Evolutionary conservation across 306 rosid species (phyloP).

Genomic region (Prunus dulcis): DNA sequence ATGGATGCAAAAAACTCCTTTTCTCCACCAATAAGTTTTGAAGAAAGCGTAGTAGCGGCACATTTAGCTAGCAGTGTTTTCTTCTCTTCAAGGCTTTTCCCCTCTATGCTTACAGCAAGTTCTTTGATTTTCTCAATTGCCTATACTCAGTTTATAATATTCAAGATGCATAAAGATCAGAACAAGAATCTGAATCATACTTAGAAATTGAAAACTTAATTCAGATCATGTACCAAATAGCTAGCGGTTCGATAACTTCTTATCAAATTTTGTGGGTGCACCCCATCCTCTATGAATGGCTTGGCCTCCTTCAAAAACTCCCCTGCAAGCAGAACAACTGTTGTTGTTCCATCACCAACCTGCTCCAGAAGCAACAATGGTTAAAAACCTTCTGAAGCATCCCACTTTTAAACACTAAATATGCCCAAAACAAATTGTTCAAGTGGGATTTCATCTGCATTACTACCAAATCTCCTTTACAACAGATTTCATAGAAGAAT

Average conservation of each 20-base stretch:
- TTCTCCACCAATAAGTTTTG: constrained; percentile 97
- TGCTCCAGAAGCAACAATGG: constrained; percentile 20
- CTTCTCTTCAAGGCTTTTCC: constrained; percentile 92
- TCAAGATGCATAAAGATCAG: neutral
- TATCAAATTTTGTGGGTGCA: constrained; percentile 89
- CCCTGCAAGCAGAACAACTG: constrained; percentile 93
- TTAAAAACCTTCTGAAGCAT: neutral
- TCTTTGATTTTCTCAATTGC: constrained; percentile 86
- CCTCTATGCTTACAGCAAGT: constrained; percentile 87
- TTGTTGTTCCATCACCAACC: constrained; percentile 99
- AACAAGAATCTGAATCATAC: constrained; percentile 7
- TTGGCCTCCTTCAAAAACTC: constrained; percentile 95
- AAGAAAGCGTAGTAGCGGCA: constrained; percentile 97
- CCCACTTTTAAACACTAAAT: neutral
- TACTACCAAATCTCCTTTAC: neutral
- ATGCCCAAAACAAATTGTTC: neutral
- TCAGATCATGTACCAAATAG: constrained; percentile 48
- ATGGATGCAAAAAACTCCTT: constrained; percentile 93
- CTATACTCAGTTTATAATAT: constrained; percentile 27
- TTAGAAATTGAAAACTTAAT: neutral
- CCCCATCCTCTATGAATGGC: constrained; percentile 95
- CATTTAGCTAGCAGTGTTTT: constrained; percentile 83
- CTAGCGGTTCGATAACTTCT: constrained; percentile 79
- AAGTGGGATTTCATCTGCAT: neutral
- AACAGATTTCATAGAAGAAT: neutral